Percentiles rank a stretch among this genome's conserved stretches.
phyloP scores from a whole-genome alignment of 805 yeast genomes.

The Candida fluviatilis region DNA sequence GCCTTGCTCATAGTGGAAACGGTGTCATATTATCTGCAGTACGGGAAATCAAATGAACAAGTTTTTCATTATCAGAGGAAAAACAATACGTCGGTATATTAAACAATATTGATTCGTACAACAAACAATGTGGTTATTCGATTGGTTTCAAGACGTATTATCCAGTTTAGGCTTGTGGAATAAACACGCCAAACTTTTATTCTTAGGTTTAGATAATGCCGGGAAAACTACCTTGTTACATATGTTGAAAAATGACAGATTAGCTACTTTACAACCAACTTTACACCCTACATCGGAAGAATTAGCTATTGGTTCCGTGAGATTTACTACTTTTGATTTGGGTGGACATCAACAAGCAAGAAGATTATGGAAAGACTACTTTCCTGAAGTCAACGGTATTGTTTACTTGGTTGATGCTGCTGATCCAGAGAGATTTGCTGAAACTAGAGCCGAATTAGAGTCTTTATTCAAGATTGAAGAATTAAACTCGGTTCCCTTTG shows the following conservation, averaged over 20 bases:
- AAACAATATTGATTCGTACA: not conserved
- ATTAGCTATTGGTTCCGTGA: constrained; percentile 90
- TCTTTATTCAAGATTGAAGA: constrained; percentile 91
- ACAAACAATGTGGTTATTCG: constrained; percentile 3
- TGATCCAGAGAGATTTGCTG: constrained; percentile 91
- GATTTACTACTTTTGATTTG: constrained; percentile 95
- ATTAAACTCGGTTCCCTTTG: constrained; percentile 82
- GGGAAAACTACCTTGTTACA: constrained; percentile 46
- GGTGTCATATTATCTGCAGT: not conserved
- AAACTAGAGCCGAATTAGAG: constrained; percentile 92
- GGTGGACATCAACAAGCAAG: constrained; percentile 99
- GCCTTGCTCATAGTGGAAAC: not conserved
- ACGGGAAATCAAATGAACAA: not conserved
- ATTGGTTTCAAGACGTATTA: constrained; percentile 37
- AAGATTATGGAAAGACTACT: constrained; percentile 98
- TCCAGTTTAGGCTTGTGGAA: constrained; percentile 46
- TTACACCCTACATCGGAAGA: constrained; percentile 99
- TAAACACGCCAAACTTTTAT: constrained; percentile 45
- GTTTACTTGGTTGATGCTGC: constrained; percentile 97
- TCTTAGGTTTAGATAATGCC: constrained; percentile 45
- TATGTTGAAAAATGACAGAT: constrained; percentile 78
- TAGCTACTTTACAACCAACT: constrained; percentile 97
- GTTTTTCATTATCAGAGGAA: constrained; percentile 1
- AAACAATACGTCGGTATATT: too few species aligned
- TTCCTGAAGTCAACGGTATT: constrained; percentile 98